Evolutionary conservation across 495 filamentous ascomycete genomes (phyloP).

Genomic region (Aspergillus heteromorphus): DNA sequence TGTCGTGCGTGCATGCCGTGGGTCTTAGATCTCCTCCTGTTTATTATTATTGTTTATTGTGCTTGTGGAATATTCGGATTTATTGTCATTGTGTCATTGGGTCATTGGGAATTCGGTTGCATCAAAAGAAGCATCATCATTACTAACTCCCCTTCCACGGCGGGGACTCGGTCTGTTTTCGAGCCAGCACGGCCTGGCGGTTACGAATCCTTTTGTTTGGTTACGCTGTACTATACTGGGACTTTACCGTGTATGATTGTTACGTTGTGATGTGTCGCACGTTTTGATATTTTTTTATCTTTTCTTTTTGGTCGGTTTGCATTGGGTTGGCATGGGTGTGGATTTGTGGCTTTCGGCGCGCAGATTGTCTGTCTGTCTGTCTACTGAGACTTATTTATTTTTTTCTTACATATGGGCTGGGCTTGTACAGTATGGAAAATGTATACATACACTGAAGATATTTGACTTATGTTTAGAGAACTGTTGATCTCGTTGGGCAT

Average conservation of each 20-base stretch:
- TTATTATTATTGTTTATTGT: conserved; percentile 6
- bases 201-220: conserved; percentile 11
- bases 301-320: too few relatives aligned
- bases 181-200: conserved; percentile 5
- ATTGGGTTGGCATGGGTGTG: conserved; percentile 12
- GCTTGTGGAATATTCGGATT: not conserved
- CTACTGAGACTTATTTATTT: too few relatives aligned
- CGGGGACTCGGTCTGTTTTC: not conserved
- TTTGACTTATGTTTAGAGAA: too few relatives aligned
- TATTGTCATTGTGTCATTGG: conserved; percentile 1
- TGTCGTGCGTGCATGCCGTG: conserved; percentile 12
- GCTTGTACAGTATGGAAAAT: conserved; percentile 7
- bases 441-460: conserved; percentile 5
- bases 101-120: conserved; percentile 10
- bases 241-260: conserved; percentile 14
- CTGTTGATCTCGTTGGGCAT: too few relatives aligned
- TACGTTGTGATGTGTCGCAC: conserved; percentile 16
- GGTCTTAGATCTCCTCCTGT: conserved; percentile 10
- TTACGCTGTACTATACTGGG: conserved; percentile 21
- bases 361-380: conserved; percentile 1
- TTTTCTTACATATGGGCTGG: not conserved
- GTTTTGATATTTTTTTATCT: too few relatives aligned
- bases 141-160: not conserved
- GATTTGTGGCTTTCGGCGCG: conserved; percentile 3
- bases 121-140: conserved; percentile 16